A percentile compares a stretch with the other conserved stretches of the same genome.
Conservation (phyloP, 495 filamentous ascomycete genomes). For the Penicillium taxi region DNA sequence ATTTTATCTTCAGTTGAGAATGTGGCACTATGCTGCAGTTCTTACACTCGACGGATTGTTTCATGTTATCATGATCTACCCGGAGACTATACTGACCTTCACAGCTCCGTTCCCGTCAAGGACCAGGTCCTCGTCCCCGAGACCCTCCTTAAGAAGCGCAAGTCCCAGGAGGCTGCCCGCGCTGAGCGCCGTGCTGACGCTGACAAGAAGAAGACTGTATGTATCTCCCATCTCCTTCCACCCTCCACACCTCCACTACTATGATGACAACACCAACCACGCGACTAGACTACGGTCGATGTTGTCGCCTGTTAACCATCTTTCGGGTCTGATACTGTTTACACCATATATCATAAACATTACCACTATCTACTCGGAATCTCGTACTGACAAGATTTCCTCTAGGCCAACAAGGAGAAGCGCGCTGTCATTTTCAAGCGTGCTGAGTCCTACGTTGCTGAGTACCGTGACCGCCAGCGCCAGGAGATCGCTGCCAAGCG, state of each 20-base stretch:
- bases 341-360: constrained; percentile 15
- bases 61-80: constrained; percentile 48
- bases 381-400: constrained; percentile 34
- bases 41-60: constrained; percentile 74
- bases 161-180: constrained; percentile 96
- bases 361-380: constrained; percentile 9
- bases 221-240: constrained; percentile 26
- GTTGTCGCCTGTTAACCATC: constrained; percentile 98
- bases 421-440: constrained; percentile 98
- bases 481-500: constrained; percentile 94
- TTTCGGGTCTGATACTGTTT: constrained; percentile 92
- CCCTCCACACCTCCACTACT: constrained; percentile 11
- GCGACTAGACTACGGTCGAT: constrained; percentile 94
- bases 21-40: constrained; percentile 84
- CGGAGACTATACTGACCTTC: constrained; percentile 65
- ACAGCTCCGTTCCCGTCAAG: constrained; percentile 75
- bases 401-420: constrained; percentile 92
- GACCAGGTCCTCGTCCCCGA: constrained; percentile 94
- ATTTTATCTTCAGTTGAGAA: constrained; percentile 64
- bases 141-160: constrained; percentile 99
- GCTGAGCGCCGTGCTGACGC: constrained; percentile 74
- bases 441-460: constrained; percentile 98
- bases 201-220: constrained; percentile 82
- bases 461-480: constrained; percentile 96
- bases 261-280: constrained; percentile 72